phyloP scores from a whole-genome alignment of 208 protist genomes.

The Acanthamoeba culbertsoni region DNA sequence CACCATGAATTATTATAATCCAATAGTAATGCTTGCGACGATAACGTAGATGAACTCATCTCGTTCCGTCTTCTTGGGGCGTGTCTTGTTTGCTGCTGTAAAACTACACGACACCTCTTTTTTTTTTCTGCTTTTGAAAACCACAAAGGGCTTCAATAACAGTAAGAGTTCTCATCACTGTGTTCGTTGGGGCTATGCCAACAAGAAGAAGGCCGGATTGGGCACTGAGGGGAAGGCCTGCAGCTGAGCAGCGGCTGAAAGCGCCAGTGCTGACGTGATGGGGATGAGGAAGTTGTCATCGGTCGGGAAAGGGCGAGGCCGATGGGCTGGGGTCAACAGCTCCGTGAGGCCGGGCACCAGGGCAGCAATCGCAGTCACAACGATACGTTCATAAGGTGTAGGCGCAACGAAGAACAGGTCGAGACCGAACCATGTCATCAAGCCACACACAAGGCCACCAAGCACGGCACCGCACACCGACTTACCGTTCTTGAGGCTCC shows the following conservation, averaged over 20 bases:
- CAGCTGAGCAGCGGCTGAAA: neutral
- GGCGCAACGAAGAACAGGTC: constrained; percentile 1
- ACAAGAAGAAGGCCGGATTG: neutral
- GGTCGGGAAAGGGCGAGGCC: neutral
- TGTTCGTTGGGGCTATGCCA: neutral
- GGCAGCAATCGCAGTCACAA: neutral
- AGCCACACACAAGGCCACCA: neutral
- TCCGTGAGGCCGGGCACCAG: neutral
- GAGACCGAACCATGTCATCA: neutral
- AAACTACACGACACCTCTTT: too few species aligned
- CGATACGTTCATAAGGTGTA: neutral
- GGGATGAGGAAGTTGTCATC: constrained; percentile 49
- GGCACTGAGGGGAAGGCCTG: neutral
- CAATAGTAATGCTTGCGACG: too few species aligned
- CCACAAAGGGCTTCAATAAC: neutral
- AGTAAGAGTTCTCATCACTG: neutral
- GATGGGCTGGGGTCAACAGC: neutral
- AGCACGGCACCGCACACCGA: neutral
- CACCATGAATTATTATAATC: neutral
- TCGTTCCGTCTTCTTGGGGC: too few species aligned
- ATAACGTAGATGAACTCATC: too few species aligned
- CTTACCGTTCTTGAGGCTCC: constrained; percentile 6
- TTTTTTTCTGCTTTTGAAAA: neutral
- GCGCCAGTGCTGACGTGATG: neutral
- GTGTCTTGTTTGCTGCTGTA: too few species aligned